phyloP scores from a whole-genome alignment of 2,329 filamentous ascomycete genomes.

The Blumeriella jaapii region DNA sequence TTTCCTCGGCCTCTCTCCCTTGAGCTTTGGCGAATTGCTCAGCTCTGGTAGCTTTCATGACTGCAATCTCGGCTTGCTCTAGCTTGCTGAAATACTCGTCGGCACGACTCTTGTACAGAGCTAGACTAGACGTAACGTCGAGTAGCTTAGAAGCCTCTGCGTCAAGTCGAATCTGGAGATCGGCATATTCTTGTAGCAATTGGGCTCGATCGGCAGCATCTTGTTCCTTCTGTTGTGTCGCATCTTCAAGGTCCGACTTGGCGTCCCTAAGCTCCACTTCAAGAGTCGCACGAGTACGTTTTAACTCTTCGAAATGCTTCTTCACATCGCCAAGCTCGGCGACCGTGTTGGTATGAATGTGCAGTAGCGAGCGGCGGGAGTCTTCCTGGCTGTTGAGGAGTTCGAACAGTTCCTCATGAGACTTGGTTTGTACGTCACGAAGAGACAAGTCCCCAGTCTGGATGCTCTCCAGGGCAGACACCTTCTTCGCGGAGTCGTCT shows the following conservation, averaged over 20 bases:
- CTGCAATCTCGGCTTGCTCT: constrained; percentile 91
- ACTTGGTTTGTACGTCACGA: constrained; percentile 83
- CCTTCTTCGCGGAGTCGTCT: constrained; percentile 86
- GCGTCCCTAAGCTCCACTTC: constrained; percentile 83
- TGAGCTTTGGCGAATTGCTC: constrained; percentile 92
- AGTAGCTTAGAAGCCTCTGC: constrained; percentile 74
- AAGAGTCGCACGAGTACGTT: constrained; percentile 64
- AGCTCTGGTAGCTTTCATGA: constrained; percentile 81
- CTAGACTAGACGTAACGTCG: constrained; percentile 74
- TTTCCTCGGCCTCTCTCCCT: constrained; percentile 82
- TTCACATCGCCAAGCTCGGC: constrained; percentile 81
- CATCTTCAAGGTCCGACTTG: constrained; percentile 72
- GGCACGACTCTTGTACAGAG: constrained; percentile 80
- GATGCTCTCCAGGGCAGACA: constrained; percentile 78
- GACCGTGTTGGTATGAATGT: constrained; percentile 76
- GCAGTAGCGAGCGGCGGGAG: constrained; percentile 67
- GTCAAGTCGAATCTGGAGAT: constrained; percentile 86
- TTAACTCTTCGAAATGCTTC: constrained; percentile 74
- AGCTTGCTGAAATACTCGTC: constrained; percentile 97
- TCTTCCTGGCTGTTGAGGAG: constrained; percentile 89
- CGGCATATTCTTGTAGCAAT: constrained; percentile 81
- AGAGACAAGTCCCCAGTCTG: constrained; percentile 79
- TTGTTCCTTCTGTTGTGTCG: constrained; percentile 68
- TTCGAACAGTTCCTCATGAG: constrained; percentile 88
- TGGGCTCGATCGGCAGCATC: constrained; percentile 81